Evolutionary conservation across 1,284 basidiomycete genomes (phyloP).

Genomic region (Neonothopanus nambi): DNA sequence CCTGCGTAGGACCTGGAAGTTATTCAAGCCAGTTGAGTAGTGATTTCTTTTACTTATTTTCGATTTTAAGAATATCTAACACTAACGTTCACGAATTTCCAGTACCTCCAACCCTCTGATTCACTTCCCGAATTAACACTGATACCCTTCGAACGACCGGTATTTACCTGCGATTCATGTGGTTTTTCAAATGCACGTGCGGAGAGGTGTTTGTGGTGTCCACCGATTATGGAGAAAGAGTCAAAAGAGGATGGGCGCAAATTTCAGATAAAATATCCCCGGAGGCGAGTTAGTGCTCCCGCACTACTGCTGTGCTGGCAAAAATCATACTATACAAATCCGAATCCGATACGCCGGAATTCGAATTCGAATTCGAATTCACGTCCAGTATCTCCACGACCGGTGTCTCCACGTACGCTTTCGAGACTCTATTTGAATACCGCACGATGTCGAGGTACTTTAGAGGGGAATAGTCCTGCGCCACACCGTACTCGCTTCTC

Average conservation of each 20-base stretch:
- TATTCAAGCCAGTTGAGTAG: slow-evolving; percentile 11
- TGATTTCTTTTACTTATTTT: neutral
- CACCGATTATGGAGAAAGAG: slow-evolving; percentile 39
- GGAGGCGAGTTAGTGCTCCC: slow-evolving; percentile 40
- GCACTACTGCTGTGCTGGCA: slow-evolving; percentile 20
- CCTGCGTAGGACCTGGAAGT: slow-evolving; percentile 6
- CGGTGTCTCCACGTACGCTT: neutral
- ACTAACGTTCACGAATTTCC: too few relatives aligned
- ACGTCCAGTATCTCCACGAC: neutral
- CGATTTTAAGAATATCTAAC: neutral
- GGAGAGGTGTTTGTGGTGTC: slow-evolving; percentile 59
- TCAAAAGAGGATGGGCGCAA: slow-evolving; percentile 30
- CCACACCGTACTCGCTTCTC: neutral
- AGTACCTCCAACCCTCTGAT: slow-evolving; percentile 47
- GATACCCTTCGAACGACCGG: slow-evolving; percentile 40
- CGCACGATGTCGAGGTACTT: too few relatives aligned
- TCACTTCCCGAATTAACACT: slow-evolving; percentile 56
- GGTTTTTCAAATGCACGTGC: slow-evolving; percentile 52
- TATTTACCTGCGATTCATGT: slow-evolving; percentile 52
- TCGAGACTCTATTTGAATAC: too few relatives aligned
- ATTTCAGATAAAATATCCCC: slow-evolving; percentile 36
- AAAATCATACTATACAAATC: too few relatives aligned
- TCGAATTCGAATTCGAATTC: too few relatives aligned
- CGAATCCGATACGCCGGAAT: neutral
- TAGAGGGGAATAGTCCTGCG: neutral